These are phyloP conservation scores for Zhuliangozyma blackwelliae DNA, from an alignment of 1,139 yeast species.

Conservation along the genomic window DNA sequence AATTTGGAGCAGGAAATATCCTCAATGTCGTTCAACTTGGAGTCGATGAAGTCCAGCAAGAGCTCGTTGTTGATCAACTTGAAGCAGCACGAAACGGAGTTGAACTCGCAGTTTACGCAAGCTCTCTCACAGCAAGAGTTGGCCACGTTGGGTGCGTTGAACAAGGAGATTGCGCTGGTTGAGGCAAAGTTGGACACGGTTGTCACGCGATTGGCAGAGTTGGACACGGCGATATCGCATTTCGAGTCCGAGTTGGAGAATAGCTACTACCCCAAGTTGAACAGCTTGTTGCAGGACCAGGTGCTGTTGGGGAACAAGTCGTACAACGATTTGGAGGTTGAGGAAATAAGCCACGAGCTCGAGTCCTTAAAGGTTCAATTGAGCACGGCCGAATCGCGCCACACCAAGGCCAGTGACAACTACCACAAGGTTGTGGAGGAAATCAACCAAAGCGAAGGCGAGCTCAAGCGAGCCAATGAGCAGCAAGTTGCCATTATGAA, in stretches of 20 bases:
- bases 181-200: constrained; percentile 42
- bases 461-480: constrained; percentile 49
- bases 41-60: constrained; percentile 20
- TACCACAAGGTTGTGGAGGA: constrained; percentile 25
- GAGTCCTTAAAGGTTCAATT: constrained; percentile 20
- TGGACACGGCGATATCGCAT: constrained; percentile 49
- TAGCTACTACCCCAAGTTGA: constrained; percentile 31
- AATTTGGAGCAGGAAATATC: constrained; percentile 40
- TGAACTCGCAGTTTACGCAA: constrained; percentile 50
- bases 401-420: constrained; percentile 15
- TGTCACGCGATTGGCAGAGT: constrained; percentile 39
- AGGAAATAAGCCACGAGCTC: constrained; percentile 30
- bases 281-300: constrained; percentile 6
- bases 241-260: constrained; percentile 58
- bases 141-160: constrained; percentile 34
- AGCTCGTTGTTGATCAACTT: constrained; percentile 26
- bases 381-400: constrained; percentile 18
- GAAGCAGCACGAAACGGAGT: constrained; percentile 47
- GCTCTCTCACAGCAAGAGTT: constrained; percentile 42
- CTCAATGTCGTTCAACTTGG: constrained; percentile 18
- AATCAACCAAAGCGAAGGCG: constrained; percentile 34
- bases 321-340: constrained; percentile 34
- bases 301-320: constrained; percentile 2
- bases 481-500: constrained; percentile 53
- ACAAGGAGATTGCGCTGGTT: constrained; percentile 31